Evolutionary conservation across 805 yeast species (phyloP).

Genomic region (Yarrowia yakushimensis): DNA sequence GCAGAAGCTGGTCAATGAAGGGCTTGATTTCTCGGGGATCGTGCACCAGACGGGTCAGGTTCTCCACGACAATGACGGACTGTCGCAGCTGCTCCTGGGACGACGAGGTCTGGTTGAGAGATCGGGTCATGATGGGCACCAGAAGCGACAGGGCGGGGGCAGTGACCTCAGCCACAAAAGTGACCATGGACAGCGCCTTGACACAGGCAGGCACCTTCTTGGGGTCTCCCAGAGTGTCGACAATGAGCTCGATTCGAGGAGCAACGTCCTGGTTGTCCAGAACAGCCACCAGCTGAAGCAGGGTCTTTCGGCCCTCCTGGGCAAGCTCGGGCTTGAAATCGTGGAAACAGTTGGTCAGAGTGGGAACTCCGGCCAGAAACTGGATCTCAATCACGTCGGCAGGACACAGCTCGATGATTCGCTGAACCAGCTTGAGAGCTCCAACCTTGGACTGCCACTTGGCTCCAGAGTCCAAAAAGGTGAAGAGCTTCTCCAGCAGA

Average conservation of each 20-base stretch:
- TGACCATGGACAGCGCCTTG: slow-evolving; percentile 83
- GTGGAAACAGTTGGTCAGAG: slow-evolving; percentile 82
- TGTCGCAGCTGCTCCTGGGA: slow-evolving; percentile 96
- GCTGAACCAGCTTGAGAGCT: slow-evolving; percentile 70
- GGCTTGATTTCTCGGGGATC: slow-evolving; percentile 87
- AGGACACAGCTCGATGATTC: slow-evolving; percentile 72
- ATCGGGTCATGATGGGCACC: slow-evolving; percentile 89
- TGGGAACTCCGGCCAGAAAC: slow-evolving; percentile 76
- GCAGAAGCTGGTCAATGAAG: slow-evolving; percentile 79
- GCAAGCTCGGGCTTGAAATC: slow-evolving; percentile 97
- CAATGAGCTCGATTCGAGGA: slow-evolving; percentile 79
- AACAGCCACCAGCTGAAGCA: slow-evolving; percentile 68
- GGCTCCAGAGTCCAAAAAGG: slow-evolving; percentile 72
- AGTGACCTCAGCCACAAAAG: slow-evolving; percentile 97
- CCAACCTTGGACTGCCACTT: slow-evolving; percentile 91
- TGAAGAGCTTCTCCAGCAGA: slow-evolving; percentile 57
- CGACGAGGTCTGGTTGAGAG: slow-evolving; percentile 79
- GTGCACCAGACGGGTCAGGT: slow-evolving; percentile 90
- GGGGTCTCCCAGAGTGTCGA: slow-evolving; percentile 88
- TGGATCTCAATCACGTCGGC: slow-evolving; percentile 79
- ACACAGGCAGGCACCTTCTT: slow-evolving; percentile 83
- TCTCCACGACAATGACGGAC: slow-evolving; percentile 93
- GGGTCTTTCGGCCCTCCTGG: slow-evolving; percentile 69
- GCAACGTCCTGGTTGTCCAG: slow-evolving; percentile 90
- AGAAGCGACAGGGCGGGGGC: slow-evolving; percentile 88